Evolutionary conservation across 1,284 basidiomycete species (phyloP).

Genomic region (Trametes polyzona): DNA sequence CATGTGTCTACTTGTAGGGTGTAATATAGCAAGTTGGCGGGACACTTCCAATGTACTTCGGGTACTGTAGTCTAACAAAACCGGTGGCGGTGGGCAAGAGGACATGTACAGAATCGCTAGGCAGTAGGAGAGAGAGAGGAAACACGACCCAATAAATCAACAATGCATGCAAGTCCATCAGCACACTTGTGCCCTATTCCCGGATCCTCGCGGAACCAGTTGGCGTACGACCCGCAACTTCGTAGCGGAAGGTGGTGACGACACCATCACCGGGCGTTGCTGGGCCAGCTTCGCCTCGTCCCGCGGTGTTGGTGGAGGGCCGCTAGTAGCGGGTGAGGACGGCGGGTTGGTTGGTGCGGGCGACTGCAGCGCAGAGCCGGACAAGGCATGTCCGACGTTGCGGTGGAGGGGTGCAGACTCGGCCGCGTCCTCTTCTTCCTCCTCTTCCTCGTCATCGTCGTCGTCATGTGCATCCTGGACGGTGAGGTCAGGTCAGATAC

Average conservation of each 20-base stretch:
- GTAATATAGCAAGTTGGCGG: slow-evolving; percentile 3
- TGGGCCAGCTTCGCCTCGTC: slow-evolving; percentile 19
- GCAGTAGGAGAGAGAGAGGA: slow-evolving; percentile 4
- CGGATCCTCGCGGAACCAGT: slow-evolving; percentile 38
- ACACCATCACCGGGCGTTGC: slow-evolving; percentile 8
- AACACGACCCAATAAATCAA: slow-evolving; percentile 20
- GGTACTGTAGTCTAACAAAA: slow-evolving; percentile 2
- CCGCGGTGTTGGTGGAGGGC: slow-evolving; percentile 35
- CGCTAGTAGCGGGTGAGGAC: slow-evolving; percentile 34
- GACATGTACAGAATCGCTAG: slow-evolving; percentile 2
- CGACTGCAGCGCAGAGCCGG: slow-evolving; percentile 34
- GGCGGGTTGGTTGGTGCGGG: slow-evolving; percentile 40
- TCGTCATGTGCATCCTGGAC: slow-evolving; percentile 65
- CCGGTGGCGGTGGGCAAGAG: not conserved
- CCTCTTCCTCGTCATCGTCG: slow-evolving; percentile 60
- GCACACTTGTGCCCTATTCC: slow-evolving; percentile 24
- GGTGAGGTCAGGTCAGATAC: not conserved
- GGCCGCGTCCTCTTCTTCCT: slow-evolving; percentile 49
- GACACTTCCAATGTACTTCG: not conserved
- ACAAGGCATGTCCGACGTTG: slow-evolving; percentile 36
- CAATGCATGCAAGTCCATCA: slow-evolving; percentile 17
- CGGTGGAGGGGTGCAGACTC: slow-evolving; percentile 37
- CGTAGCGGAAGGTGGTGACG: slow-evolving; percentile 33
- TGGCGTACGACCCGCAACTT: slow-evolving; percentile 55
- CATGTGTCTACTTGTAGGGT: slow-evolving; percentile 26